Percentiles rank a stretch among this genome's conserved stretches.
These are phyloP conservation scores for Gryganskiella cystojenkinii DNA, from an alignment of 192 early-diverging fungal species.

Conservation along the genomic window DNA sequence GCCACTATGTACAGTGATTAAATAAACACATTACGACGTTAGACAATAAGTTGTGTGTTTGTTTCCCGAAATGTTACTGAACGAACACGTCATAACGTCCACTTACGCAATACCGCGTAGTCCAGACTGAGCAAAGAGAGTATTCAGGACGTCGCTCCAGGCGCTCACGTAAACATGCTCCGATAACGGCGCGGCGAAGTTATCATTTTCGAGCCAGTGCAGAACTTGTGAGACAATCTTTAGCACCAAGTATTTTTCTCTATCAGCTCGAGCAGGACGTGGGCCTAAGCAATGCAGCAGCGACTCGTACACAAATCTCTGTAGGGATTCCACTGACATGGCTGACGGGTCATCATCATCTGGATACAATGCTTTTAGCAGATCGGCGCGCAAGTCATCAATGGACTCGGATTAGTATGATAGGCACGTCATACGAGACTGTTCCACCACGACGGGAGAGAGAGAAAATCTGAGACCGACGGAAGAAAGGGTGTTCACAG, in stretches of 20 bases:
- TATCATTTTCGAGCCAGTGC: slow-evolving; percentile 16
- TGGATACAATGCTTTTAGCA: slow-evolving; percentile 1
- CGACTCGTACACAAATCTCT: slow-evolving; percentile 10
- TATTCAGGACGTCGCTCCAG: slow-evolving; percentile 18
- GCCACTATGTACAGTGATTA: slow-evolving; percentile 11
- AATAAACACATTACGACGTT: not conserved
- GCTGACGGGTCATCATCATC: slow-evolving; percentile 17
- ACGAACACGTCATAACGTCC: not conserved
- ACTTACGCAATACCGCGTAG: slow-evolving; percentile 10
- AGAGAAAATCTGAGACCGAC: slow-evolving; percentile 3
- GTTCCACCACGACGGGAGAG: slow-evolving; percentile 5
- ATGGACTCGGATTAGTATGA: slow-evolving; percentile 4
- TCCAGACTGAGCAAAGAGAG: slow-evolving; percentile 3
- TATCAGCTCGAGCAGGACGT: slow-evolving; percentile 5
- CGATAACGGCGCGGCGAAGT: slow-evolving; percentile 4
- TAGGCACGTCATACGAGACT: slow-evolving; percentile 6
- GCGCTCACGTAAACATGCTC: slow-evolving; percentile 19
- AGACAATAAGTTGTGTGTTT: not conserved
- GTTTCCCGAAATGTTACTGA: slow-evolving; percentile 2
- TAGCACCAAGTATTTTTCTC: slow-evolving; percentile 11
- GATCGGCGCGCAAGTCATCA: slow-evolving; percentile 17
- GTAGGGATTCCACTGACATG: slow-evolving; percentile 17
- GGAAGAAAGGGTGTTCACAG: slow-evolving; percentile 9
- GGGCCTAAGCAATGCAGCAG: slow-evolving; percentile 3
- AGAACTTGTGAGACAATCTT: slow-evolving; percentile 16